A percentile compares a stretch with the other conserved stretches of the same genome.
These are phyloP conservation scores for Curvularia eragrostidis DNA, from an alignment of 2,329 filamentous ascomycete genomes.

Conservation along the genomic window DNA sequence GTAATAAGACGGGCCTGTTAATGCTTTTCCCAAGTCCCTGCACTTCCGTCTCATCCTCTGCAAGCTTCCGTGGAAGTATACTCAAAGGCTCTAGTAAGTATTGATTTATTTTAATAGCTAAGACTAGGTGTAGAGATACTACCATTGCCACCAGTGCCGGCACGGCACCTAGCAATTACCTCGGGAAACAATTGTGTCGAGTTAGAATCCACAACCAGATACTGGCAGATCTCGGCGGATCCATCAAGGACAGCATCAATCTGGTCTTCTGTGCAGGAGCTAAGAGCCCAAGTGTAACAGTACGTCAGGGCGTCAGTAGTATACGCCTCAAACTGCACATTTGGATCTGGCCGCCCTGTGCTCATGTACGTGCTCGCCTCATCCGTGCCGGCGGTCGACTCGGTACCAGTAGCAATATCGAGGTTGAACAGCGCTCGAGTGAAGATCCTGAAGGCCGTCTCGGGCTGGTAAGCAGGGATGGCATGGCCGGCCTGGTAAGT, in stretches of 20 bases:
- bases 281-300: constrained; percentile 27
- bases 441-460: constrained; percentile 60
- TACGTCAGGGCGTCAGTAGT: constrained; percentile 17
- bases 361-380: constrained; percentile 21
- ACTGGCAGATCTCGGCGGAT: constrained; percentile 26
- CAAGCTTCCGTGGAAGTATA: no score
- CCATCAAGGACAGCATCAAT: constrained; percentile 20
- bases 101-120: not conserved
- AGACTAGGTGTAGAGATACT: constrained; percentile 5
- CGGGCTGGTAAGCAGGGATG: constrained; percentile 51
- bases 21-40: not conserved
- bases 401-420: constrained; percentile 56
- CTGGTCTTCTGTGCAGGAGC: constrained; percentile 25
- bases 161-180: constrained; percentile 25
- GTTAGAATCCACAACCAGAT: constrained; percentile 28
- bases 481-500: constrained; percentile 51
- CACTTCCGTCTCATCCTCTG: not conserved
- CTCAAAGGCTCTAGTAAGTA: not conserved
- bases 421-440: constrained; percentile 53
- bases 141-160: constrained; percentile 2
- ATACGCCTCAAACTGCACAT: constrained; percentile 21
- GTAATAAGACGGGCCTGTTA: no score
- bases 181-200: constrained; percentile 28
- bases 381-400: constrained; percentile 14
- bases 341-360: constrained; percentile 18